phyloP scores from a whole-genome alignment of 2,329 filamentous ascomycete species.

The Colletotrichum sp. region DNA sequence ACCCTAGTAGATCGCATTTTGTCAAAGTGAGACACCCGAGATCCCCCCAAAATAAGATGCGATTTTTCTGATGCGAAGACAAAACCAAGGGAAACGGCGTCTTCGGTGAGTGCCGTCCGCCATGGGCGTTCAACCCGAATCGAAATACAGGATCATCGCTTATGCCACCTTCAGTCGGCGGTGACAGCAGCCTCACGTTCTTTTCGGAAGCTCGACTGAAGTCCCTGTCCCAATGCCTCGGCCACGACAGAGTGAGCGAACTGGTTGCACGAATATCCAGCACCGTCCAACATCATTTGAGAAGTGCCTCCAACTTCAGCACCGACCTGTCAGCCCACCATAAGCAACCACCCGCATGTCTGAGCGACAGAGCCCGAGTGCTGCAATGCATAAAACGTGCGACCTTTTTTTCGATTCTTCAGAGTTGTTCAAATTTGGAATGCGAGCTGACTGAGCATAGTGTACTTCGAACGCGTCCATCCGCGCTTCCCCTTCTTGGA shows the following conservation, averaged over 20 bases:
- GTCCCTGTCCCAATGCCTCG: constrained; percentile 30
- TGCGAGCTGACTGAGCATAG: constrained; percentile 22
- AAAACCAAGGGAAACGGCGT: constrained; percentile 30
- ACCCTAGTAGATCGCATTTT: constrained; percentile 18
- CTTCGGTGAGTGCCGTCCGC: constrained; percentile 23
- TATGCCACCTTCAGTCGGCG: neutral
- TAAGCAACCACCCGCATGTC: neutral
- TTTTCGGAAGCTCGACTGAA: constrained; percentile 34
- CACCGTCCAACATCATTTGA: constrained; percentile 16
- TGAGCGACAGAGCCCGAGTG: neutral
- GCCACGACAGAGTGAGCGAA: constrained; percentile 31
- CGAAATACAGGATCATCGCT: neutral
- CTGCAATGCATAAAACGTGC: constrained; percentile 12
- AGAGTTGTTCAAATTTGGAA: neutral
- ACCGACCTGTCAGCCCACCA: neutral
- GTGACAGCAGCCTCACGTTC: constrained; percentile 28
- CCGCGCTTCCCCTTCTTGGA: constrained; percentile 42
- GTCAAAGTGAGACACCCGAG: constrained; percentile 25
- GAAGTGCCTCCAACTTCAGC: neutral
- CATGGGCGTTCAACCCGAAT: neutral
- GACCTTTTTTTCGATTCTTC: too few species aligned
- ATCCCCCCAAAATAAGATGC: neutral
- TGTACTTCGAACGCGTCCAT: constrained; percentile 40
- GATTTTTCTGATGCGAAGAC: neutral
- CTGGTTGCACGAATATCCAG: constrained; percentile 30